A percentile compares a stretch with the other conserved stretches of the same genome.
Evolutionary conservation across 441 rosid genomes (phyloP).

Genomic region (Gossypium aridum): DNA sequence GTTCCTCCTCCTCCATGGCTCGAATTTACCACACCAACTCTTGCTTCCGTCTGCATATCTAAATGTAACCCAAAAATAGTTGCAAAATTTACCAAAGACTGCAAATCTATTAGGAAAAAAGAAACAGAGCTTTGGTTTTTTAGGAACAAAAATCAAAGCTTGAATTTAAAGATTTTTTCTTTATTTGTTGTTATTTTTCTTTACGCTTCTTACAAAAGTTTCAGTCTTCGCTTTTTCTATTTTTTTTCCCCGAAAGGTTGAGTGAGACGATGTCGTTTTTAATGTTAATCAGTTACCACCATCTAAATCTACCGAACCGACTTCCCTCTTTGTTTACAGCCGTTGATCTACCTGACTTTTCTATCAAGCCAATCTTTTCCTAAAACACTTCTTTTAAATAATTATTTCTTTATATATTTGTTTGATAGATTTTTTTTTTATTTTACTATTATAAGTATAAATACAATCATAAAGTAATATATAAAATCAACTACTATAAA

Average conservation of each 20-base stretch:
- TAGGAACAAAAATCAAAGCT: background rate
- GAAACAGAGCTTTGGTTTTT: background rate
- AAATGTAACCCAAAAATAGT: background rate
- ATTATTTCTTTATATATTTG: too few species aligned
- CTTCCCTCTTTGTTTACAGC: background rate
- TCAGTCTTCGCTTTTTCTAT: background rate
- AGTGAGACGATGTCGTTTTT: background rate
- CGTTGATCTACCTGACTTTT: background rate
- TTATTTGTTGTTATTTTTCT: background rate
- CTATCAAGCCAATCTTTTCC: background rate
- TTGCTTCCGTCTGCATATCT: conserved; percentile 83
- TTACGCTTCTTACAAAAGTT: background rate
- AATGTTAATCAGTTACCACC: background rate
- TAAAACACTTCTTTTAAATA: too few species aligned
- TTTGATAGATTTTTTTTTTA: too few species aligned
- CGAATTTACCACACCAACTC: conserved; percentile 69
- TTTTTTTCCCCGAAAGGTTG: background rate
- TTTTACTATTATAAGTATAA: too few species aligned
- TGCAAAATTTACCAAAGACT: background rate
- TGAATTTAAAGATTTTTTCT: background rate
- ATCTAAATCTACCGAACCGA: background rate
- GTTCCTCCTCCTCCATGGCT: conserved; percentile 27
- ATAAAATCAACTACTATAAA: too few species aligned
- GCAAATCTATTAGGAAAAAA: background rate
- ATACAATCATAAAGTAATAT: too few species aligned